Percentiles rank a stretch among this genome's conserved stretches.
Conservation (phyloP, 1,284 basidiomycete species). For the Ustilago cynodontis region DNA sequence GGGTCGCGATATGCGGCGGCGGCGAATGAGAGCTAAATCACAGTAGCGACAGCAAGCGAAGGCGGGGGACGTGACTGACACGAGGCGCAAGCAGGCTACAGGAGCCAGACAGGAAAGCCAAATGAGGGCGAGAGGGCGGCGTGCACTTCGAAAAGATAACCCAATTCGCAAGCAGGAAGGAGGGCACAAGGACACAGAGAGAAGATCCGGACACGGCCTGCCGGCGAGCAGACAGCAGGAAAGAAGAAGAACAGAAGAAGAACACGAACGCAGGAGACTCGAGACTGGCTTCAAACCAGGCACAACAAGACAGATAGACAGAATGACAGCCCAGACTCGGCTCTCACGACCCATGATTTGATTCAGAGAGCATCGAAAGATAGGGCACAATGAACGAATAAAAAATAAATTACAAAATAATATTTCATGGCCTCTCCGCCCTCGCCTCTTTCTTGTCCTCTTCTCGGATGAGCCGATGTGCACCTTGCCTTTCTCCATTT, state of each 20-base stretch:
- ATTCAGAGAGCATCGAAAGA: constrained; percentile 4
- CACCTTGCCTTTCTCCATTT: not conserved
- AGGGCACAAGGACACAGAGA: constrained; percentile 3
- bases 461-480: not conserved
- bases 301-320: too few species aligned
- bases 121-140: not conserved
- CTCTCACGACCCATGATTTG: constrained; percentile 1
- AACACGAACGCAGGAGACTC: not conserved
- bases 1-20: not conserved
- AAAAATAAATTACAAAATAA: not conserved
- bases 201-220: not conserved
- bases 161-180: not conserved
- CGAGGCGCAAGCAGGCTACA: not conserved
- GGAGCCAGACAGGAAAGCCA: not conserved
- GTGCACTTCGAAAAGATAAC: not conserved
- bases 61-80: not conserved
- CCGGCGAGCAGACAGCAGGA: not conserved
- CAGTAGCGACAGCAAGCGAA: not conserved
- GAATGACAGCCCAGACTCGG: constrained; percentile 8
- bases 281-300: not conserved
- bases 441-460: not conserved
- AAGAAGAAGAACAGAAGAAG: not conserved
- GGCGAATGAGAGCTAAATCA: not conserved
- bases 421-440: not conserved
- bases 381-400: not conserved